Conservation (phyloP, 768 basidiomycete genomes). For the Lentinus tigrinus region DNA sequence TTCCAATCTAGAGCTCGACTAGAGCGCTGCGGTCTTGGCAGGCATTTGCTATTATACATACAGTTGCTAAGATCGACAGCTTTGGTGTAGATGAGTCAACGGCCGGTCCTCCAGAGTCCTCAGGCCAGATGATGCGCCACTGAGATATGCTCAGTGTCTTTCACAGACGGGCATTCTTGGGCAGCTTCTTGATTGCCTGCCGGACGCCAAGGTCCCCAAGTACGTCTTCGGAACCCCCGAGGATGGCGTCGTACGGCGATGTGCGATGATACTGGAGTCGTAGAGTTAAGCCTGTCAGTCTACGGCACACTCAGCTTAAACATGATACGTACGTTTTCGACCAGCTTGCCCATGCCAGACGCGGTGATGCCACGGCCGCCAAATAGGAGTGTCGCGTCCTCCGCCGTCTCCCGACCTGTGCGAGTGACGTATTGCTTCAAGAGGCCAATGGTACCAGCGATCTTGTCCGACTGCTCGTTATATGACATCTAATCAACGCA, state of each 20-base stretch:
- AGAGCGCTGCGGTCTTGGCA: no score
- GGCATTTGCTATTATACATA: no score
- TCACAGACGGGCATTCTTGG: constrained; percentile 45
- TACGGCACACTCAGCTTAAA: background rate
- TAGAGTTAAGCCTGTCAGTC: background rate
- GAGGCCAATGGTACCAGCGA: constrained; percentile 87
- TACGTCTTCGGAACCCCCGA: constrained; percentile 79
- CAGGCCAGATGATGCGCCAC: no score
- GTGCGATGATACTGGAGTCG: constrained; percentile 70
- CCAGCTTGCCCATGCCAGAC: constrained; percentile 82
- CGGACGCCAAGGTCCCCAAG: constrained; percentile 72
- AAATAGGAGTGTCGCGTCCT: constrained; percentile 82
- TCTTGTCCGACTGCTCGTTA: constrained; percentile 75
- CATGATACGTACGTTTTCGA: constrained; percentile 65
- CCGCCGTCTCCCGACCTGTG: constrained; percentile 63
- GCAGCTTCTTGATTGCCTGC: constrained; percentile 72
- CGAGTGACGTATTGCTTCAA: constrained; percentile 84
- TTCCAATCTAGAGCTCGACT: no score
- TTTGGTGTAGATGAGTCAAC: no score
- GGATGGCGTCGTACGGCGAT: constrained; percentile 80
- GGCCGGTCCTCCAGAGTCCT: background rate
- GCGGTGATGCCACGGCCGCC: constrained; percentile 87
- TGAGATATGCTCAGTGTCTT: background rate
- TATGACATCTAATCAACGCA: constrained; percentile 69
- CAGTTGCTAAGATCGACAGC: no score